Conservation (phyloP, 2,329 filamentous ascomycete genomes). For the Apiospora kogelbergensis region DNA sequence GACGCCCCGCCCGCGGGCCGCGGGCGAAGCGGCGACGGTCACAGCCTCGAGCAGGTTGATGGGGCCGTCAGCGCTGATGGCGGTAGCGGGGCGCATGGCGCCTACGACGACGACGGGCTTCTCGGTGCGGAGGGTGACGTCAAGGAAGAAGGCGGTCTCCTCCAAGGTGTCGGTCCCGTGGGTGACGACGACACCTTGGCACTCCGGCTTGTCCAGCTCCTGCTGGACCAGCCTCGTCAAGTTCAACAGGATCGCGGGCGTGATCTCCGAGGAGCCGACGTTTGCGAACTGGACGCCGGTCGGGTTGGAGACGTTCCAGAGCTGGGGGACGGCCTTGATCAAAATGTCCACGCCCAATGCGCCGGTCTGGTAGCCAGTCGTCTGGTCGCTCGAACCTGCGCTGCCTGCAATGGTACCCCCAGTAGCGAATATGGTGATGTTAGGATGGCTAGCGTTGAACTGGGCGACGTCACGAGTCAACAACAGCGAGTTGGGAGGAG, state of each 20-base stretch:
- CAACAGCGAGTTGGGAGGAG: slow-evolving; percentile 16
- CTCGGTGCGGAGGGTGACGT: slow-evolving; percentile 53
- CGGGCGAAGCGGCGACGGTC: slow-evolving; percentile 49
- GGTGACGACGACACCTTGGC: slow-evolving; percentile 56
- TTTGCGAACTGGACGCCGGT: slow-evolving; percentile 52
- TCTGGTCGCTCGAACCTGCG: slow-evolving; percentile 46
- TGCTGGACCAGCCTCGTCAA: slow-evolving; percentile 48
- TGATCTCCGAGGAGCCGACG: slow-evolving; percentile 48
- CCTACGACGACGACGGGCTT: slow-evolving; percentile 63
- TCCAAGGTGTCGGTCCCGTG: slow-evolving; percentile 67
- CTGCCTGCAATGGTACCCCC: slow-evolving; percentile 61
- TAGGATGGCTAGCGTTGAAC: slow-evolving; percentile 47
- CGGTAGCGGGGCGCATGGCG: slow-evolving; percentile 63
- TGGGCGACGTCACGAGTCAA: not conserved
- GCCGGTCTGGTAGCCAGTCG: slow-evolving; percentile 42
- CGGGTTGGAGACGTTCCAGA: slow-evolving; percentile 55
- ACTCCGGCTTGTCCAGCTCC: slow-evolving; percentile 43
- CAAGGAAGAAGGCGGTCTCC: slow-evolving; percentile 63
- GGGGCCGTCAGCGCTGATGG: slow-evolving; percentile 62
- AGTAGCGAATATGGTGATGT: slow-evolving; percentile 57
- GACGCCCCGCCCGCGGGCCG: slow-evolving; percentile 50
- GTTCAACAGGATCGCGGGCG: slow-evolving; percentile 46
- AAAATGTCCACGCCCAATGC: slow-evolving; percentile 49
- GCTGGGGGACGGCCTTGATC: slow-evolving; percentile 54
- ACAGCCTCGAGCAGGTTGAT: slow-evolving; percentile 62